A percentile compares a stretch with the other conserved stretches of the same genome.
These are phyloP conservation scores for Rostrohypoxylon terebratum DNA, from an alignment of 495 filamentous ascomycete genomes.

Conservation along the genomic window DNA sequence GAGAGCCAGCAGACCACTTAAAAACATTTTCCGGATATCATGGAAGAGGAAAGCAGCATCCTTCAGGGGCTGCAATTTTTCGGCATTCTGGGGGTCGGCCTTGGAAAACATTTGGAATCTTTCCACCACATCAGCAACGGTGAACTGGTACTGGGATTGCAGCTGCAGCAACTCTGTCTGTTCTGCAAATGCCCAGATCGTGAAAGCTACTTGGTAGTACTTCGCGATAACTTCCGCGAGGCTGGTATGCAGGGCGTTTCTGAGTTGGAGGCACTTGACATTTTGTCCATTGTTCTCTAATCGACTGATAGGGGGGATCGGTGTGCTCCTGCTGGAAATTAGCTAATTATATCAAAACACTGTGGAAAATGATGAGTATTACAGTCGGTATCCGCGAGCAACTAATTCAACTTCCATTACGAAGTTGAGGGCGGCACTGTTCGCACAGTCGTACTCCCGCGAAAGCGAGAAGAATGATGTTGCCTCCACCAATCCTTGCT, in stretches of 20 bases:
- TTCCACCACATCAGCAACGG: slow-evolving; percentile 69
- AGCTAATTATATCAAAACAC: slow-evolving; percentile 44
- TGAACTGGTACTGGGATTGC: slow-evolving; percentile 68
- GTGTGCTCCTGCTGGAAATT: slow-evolving; percentile 74
- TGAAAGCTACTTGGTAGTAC: slow-evolving; percentile 73
- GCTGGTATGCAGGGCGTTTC: slow-evolving; percentile 75
- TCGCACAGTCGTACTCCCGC: slow-evolving; percentile 85
- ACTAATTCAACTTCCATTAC: slow-evolving; percentile 98
- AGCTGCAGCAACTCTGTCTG: slow-evolving; percentile 68
- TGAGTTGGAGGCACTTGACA: slow-evolving; percentile 81
- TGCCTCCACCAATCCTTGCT: slow-evolving; percentile 80
- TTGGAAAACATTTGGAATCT: slow-evolving; percentile 66
- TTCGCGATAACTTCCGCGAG: slow-evolving; percentile 75
- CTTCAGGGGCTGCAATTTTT: slow-evolving; percentile 83
- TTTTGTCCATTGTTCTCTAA: slow-evolving; percentile 82
- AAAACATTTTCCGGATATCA: slow-evolving; percentile 80
- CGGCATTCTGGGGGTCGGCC: slow-evolving; percentile 74
- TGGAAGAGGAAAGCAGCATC: slow-evolving; percentile 82
- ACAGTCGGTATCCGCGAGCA: slow-evolving; percentile 93
- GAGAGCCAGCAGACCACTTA: slow-evolving; percentile 88
- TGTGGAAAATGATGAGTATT: slow-evolving; percentile 48
- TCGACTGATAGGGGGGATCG: slow-evolving; percentile 84
- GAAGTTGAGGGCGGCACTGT: slow-evolving; percentile 81
- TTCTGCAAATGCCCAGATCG: slow-evolving; percentile 77
- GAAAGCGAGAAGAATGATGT: slow-evolving; percentile 77